phyloP scores from a whole-genome alignment of 345 rosid genomes.

The Eutrema yunnanense region DNA sequence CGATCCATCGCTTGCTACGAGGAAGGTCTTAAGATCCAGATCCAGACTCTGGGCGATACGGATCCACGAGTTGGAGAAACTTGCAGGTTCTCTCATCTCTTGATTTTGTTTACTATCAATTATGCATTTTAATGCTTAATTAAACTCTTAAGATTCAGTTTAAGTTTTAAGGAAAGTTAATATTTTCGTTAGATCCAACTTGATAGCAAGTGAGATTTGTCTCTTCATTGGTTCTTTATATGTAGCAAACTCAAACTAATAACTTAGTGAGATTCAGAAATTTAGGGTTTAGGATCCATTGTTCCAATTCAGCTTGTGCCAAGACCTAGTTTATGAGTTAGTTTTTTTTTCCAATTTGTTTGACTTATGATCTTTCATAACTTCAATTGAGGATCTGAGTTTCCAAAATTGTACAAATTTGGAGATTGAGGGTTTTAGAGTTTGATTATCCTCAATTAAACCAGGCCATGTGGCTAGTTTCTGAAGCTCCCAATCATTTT shows the following conservation, averaged over 20 bases:
- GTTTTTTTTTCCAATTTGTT: neutral
- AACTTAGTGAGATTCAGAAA: neutral
- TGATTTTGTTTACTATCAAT: neutral
- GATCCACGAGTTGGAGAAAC: conserved; percentile 99
- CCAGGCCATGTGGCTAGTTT: neutral
- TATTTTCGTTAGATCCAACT: neutral
- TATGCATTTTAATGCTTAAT: neutral
- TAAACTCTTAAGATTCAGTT: conserved; percentile 5
- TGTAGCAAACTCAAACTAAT: neutral
- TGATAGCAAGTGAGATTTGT: neutral
- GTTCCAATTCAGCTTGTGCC: neutral
- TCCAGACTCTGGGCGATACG: conserved; percentile 83
- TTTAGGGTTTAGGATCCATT: neutral
- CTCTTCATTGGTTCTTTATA: no score
- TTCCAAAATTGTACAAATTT: neutral
- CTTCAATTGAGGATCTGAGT: neutral
- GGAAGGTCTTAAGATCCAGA: conserved; percentile 92
- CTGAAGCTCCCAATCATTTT: neutral
- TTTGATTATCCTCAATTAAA: neutral
- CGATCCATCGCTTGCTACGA: conserved; percentile 76
- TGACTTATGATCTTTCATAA: neutral
- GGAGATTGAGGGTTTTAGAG: neutral
- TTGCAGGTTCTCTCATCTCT: conserved; percentile 63
- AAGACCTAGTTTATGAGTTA: neutral
- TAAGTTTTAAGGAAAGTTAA: neutral